phyloP scores from a whole-genome alignment of 2,329 filamentous ascomycete genomes.

The Penicillium polonicum region DNA sequence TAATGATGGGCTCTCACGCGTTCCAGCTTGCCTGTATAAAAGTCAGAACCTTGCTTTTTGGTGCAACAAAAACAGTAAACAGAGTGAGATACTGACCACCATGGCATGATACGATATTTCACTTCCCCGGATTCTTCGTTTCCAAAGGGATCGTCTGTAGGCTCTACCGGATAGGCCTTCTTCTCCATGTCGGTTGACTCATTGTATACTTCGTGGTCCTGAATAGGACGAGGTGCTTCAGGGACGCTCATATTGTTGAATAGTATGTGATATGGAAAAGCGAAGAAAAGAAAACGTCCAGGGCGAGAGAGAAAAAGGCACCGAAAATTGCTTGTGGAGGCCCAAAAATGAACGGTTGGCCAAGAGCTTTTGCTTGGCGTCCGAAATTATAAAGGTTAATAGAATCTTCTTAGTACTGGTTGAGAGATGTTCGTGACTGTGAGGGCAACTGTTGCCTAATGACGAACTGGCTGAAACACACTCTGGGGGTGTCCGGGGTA shows the following conservation, averaged over 20 bases:
- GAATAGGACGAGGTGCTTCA: constrained; percentile 10
- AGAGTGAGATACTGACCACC: constrained; percentile 32
- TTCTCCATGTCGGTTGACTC: constrained; percentile 20
- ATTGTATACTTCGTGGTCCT: constrained; percentile 18
- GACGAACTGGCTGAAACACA: not conserved
- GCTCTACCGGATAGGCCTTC: constrained; percentile 13
- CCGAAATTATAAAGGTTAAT: constrained; percentile 1
- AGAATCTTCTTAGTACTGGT: not conserved
- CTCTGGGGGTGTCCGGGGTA: not conserved
- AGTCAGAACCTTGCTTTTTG: constrained; percentile 1
- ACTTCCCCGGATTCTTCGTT: constrained; percentile 41
- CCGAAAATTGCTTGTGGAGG: constrained; percentile 14
- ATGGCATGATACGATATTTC: constrained; percentile 51
- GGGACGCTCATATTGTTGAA: constrained; percentile 16
- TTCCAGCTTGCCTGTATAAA: constrained; percentile 39
- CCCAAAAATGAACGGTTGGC: constrained; percentile 13
- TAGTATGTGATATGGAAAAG: not conserved
- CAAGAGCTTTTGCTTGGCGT: constrained; percentile 25
- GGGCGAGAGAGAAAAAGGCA: constrained; percentile 15
- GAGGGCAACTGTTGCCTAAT: not conserved
- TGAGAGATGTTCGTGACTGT: not conserved
- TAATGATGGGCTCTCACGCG: constrained; percentile 31
- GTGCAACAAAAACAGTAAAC: not conserved
- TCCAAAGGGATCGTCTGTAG: constrained; percentile 35
- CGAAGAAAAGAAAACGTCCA: constrained; percentile 1